These are phyloP conservation scores for Candida dendrica DNA, from an alignment of 805 yeast species.

Conservation along the genomic window DNA sequence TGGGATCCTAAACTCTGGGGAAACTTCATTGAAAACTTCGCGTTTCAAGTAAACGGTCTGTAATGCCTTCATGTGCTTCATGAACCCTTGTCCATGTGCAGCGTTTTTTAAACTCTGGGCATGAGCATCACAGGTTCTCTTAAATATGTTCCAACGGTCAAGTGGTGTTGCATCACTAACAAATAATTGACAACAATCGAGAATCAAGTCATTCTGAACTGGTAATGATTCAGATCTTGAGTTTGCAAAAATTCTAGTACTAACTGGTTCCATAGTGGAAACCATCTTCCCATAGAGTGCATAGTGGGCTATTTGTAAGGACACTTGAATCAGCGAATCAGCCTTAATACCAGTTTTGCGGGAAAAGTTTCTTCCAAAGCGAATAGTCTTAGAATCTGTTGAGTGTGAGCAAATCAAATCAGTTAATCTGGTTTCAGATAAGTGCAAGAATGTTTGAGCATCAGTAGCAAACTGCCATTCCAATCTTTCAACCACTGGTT, in stretches of 20 bases:
- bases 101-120: constrained; percentile 41
- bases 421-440: constrained; percentile 83
- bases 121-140: constrained; percentile 46
- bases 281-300: constrained; percentile 86
- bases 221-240: constrained; percentile 67
- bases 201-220: constrained; percentile 47
- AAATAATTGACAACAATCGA: constrained; percentile 51
- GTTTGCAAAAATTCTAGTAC: constrained; percentile 61
- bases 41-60: constrained; percentile 47
- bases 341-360: constrained; percentile 77
- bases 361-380: constrained; percentile 72
- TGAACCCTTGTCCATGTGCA: constrained; percentile 61
- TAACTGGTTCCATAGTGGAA: constrained; percentile 85
- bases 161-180: constrained; percentile 44
- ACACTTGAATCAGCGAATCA: constrained; percentile 86
- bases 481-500: constrained; percentile 21
- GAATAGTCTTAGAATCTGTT: constrained; percentile 66
- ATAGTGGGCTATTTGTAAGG: constrained; percentile 85
- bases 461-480: constrained; percentile 31
- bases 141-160: constrained; percentile 43
- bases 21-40: constrained; percentile 37
- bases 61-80: constrained; percentile 62
- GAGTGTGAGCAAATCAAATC: constrained; percentile 77
- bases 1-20: constrained; percentile 31
- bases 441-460: constrained; percentile 44